Percentiles rank a stretch among this genome's conserved stretches.
phyloP scores from a whole-genome alignment of 1,284 basidiomycete genomes.

The Sutorius eximius region DNA sequence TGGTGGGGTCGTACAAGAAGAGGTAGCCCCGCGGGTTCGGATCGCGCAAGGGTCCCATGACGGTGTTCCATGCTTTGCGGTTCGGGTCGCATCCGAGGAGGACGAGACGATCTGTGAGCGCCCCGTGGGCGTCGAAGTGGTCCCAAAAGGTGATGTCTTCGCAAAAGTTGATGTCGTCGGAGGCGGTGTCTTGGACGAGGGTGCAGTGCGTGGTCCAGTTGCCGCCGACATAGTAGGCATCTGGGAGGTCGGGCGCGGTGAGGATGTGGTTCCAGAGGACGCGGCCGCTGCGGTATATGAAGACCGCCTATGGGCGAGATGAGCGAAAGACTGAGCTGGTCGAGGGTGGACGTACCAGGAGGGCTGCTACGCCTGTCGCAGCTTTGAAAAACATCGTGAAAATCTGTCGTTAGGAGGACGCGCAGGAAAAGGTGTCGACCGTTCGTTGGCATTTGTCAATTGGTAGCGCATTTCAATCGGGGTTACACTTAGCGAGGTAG shows the following conservation, averaged over 20 bases:
- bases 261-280: conserved; percentile 43
- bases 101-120: conserved; percentile 42
- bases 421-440: no score
- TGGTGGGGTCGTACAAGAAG: conserved; percentile 40
- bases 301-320: conserved; percentile 13
- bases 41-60: conserved; percentile 60
- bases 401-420: background rate
- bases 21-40: conserved; percentile 50
- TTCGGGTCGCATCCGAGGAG: conserved; percentile 56
- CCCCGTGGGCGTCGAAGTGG: conserved; percentile 36
- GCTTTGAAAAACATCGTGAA: conserved; percentile 18
- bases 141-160: conserved; percentile 69
- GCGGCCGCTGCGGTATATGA: conserved; percentile 43
- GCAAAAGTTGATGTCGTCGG: conserved; percentile 48
- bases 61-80: conserved; percentile 61
- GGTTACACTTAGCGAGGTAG: no score
- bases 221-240: conserved; percentile 49
- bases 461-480: no score
- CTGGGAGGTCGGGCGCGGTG: conserved; percentile 42
- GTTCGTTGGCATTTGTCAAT: no score
- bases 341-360: conserved; percentile 19
- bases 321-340: background rate
- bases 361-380: conserved; percentile 6
- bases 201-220: conserved; percentile 46
- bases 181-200: conserved; percentile 37